Evolutionary conservation across 78 protist species (phyloP).

Genomic region (Dictyostelium brefeldianum): DNA sequence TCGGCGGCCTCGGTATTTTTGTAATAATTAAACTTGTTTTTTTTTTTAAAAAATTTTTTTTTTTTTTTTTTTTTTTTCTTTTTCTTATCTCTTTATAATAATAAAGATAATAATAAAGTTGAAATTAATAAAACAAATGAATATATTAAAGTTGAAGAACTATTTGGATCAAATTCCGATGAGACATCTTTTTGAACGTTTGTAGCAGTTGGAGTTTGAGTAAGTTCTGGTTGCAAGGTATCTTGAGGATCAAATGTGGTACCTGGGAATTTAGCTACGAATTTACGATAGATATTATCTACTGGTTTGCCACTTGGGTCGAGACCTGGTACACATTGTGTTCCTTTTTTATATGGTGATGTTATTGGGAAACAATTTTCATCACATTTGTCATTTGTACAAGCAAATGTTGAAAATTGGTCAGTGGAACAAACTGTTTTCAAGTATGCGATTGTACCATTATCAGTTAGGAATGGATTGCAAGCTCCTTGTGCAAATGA

Average conservation of each 20-base stretch:
- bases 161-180: not conserved
- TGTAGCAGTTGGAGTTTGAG: not conserved
- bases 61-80: not conserved
- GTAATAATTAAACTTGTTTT: too few relatives aligned
- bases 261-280: not conserved
- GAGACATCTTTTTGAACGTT: not conserved
- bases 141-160: not conserved
- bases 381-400: too few relatives aligned
- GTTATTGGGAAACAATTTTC: not conserved
- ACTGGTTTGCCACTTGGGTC: not conserved
- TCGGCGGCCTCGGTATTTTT: too few relatives aligned
- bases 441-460: too few relatives aligned
- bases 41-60: too few relatives aligned
- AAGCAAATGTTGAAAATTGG: too few relatives aligned
- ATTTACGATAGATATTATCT: not conserved
- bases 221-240: not conserved
- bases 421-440: too few relatives aligned
- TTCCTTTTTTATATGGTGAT: not conserved
- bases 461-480: not conserved
- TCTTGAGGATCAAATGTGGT: too few relatives aligned
- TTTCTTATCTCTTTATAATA: not conserved
- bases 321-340: conserved; percentile 2
- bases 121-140: not conserved
- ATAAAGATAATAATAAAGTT: not conserved
- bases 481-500: not conserved